A percentile compares a stretch with the other conserved stretches of the same genome.
These are phyloP conservation scores for Malassezia yamatoensis DNA, from an alignment of 1,284 basidiomycete genomes.

Conservation along the genomic window DNA sequence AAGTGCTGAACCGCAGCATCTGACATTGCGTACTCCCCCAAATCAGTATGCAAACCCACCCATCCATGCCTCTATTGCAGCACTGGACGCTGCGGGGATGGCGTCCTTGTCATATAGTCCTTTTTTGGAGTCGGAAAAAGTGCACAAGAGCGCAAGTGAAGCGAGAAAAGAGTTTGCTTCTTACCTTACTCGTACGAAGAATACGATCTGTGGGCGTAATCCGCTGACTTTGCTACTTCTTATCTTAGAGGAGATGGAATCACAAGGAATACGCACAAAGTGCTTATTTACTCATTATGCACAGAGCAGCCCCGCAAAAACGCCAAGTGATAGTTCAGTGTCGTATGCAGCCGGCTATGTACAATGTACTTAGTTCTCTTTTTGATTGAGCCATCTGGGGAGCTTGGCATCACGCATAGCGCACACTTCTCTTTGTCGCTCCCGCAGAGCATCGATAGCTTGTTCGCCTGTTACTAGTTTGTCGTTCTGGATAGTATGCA, in stretches of 20 bases:
- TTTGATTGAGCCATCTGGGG: slow-evolving; percentile 2
- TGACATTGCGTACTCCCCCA: slow-evolving; percentile 8
- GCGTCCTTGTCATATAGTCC: slow-evolving; percentile 56
- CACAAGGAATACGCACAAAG: slow-evolving; percentile 31
- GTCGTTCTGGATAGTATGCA: slow-evolving; percentile 6
- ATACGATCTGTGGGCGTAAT: slow-evolving; percentile 93
- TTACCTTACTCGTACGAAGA: slow-evolving; percentile 73
- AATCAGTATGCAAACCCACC: slow-evolving; percentile 13
- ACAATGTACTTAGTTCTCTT: not conserved
- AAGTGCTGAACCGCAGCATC: slow-evolving; percentile 45
- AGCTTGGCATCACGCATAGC: slow-evolving; percentile 1
- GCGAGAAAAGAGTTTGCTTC: slow-evolving; percentile 48
- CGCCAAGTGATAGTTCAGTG: slow-evolving; percentile 70
- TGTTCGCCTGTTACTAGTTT: slow-evolving; percentile 6
- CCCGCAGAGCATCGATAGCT: slow-evolving; percentile 7
- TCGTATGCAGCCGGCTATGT: slow-evolving; percentile 86
- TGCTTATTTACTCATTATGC: slow-evolving; percentile 39
- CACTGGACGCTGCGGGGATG: slow-evolving; percentile 70
- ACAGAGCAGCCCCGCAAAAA: slow-evolving; percentile 70
- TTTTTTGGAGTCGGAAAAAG: slow-evolving; percentile 44
- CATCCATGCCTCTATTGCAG: slow-evolving; percentile 57
- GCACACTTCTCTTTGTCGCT: slow-evolving; percentile 1
- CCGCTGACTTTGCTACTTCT: slow-evolving; percentile 85
- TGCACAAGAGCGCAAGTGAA: slow-evolving; percentile 25
- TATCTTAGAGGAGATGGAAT: slow-evolving; percentile 60